Conservation (phyloP, 148 eudicot genomes). For the Nyssa sinensis region DNA sequence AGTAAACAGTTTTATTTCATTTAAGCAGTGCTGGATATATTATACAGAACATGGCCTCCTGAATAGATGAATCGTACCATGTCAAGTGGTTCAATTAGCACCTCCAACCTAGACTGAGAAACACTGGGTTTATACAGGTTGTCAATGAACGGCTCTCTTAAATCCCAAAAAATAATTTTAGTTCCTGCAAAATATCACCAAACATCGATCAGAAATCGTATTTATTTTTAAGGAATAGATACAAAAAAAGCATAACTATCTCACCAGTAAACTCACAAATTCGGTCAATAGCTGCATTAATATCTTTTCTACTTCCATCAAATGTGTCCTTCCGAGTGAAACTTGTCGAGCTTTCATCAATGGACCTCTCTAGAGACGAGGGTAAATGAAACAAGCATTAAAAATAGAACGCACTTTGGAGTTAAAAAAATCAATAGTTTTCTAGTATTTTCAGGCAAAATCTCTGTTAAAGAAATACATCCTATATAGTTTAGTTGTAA, state of each 20-base stretch:
- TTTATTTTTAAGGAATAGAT: not conserved
- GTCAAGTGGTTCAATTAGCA: conserved; percentile 84
- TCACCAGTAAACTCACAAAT: conserved; percentile 90
- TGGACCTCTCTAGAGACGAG: conserved; percentile 44
- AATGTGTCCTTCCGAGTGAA: conserved; percentile 59
- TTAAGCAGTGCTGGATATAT: not conserved
- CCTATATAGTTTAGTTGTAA: not conserved
- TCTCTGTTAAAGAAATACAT: not conserved
- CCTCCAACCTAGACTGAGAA: conserved; percentile 80
- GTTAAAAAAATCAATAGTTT: conserved; percentile 5
- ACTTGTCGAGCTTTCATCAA: conserved; percentile 52
- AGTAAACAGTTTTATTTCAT: not conserved
- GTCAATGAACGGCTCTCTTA: conserved; percentile 89
- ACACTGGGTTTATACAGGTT: conserved; percentile 86
- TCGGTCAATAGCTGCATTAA: conserved; percentile 94
- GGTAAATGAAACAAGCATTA: conserved; percentile 8
- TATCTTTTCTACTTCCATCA: conserved; percentile 92
- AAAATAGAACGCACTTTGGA: not conserved
- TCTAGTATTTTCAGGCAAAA: not conserved
- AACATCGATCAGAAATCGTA: conserved; percentile 7
- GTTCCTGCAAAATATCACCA: conserved; percentile 54
- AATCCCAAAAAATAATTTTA: conserved; percentile 88
- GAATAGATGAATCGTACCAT: conserved; percentile 46
- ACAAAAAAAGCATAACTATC: conserved; percentile 17
- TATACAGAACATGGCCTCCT: not conserved